phyloP scores from a whole-genome alignment of 805 yeast genomes.

The Kockiozyma suomiensis region DNA sequence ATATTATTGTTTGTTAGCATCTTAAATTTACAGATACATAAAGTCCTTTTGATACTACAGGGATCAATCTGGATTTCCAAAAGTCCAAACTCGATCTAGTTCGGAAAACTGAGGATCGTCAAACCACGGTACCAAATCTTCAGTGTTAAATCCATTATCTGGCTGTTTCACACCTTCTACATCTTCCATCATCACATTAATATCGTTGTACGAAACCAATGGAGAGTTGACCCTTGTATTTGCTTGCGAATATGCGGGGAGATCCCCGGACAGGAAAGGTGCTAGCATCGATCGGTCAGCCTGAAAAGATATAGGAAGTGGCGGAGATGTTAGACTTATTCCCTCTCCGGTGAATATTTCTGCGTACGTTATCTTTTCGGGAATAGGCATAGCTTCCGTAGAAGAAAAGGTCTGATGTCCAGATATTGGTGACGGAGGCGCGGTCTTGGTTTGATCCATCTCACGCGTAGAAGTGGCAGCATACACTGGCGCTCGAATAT shows the following conservation, averaged over 20 bases:
- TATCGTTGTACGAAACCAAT: not conserved
- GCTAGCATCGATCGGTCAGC: conserved; percentile 1
- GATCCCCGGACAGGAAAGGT: not conserved
- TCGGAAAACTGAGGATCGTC: conserved; percentile 19
- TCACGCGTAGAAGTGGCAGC: not conserved
- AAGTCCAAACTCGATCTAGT: conserved; percentile 26
- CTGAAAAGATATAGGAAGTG: conserved; percentile 1
- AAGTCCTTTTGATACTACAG: not conserved
- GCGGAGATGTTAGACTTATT: not conserved
- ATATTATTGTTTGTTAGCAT: not conserved
- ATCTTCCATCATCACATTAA: not conserved
- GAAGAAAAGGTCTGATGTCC: not conserved
- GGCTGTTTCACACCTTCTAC: not conserved
- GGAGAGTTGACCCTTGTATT: not conserved
- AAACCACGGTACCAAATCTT: conserved; percentile 12
- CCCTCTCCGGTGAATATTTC: not conserved
- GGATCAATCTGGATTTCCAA: conserved; percentile 4
- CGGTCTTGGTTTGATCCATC: not conserved
- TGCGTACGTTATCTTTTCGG: not conserved
- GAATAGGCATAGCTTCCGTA: no score
- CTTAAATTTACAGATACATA: no score
- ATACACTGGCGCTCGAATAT: conserved; percentile 14
- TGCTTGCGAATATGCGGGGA: not conserved
- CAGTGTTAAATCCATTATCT: not conserved
- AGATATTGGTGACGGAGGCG: not conserved